Base-by-base conservation (phyloP, 352 stramenopile genomes). In the Pythium monospermum region DNA sequence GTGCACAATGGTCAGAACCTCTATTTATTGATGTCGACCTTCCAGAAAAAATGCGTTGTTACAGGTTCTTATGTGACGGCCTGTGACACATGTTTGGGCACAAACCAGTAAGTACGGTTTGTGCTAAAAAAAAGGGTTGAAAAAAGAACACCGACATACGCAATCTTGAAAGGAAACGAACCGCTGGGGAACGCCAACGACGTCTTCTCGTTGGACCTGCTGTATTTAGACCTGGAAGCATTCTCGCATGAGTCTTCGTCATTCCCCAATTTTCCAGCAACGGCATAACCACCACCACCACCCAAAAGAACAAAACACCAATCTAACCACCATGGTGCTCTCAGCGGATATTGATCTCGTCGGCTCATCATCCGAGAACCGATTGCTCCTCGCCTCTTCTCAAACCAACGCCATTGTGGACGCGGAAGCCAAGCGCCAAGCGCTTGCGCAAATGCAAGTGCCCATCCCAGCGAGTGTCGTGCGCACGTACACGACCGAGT, bases 311-410 rank as follows among this genome's bases (percentile, higher is more conserved):
- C 6, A 10, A 40, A 28, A 46, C 19, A 16, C 37, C 12, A 43
- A 3, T 25, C 21, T 5, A 16, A 19, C 25, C 21, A 31, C 39
- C 39, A 36, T 36, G 74, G 67, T 76, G 21, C 69, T 85, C 50
- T 64, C 64, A 42, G 76, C 61, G 33, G 76, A 66, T 27, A 61
- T 83, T 32, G 68, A 85, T 33, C 59, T 85, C 53, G 68, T 74
- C 22, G 61, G 64, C 61, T 61, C 59, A 53, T 50, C 54, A 28
- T 52, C 67, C 8, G 61, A 62, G 40, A 37, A 42, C 43, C 72
- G 69, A 37, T 76, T 60, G 51, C 50, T 66, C 22, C 50, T 50
- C 33, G 42, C 58, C 2, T 48, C 46, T 4, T 48, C 46, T 4
- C 47, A 75, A 49, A 62, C 68, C 30, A 59, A 46, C 47, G 58